Percentiles rank a stretch among this genome's conserved stretches.
Conservation (phyloP, 768 basidiomycete species). For the Vishniacozyma victoriae region DNA sequence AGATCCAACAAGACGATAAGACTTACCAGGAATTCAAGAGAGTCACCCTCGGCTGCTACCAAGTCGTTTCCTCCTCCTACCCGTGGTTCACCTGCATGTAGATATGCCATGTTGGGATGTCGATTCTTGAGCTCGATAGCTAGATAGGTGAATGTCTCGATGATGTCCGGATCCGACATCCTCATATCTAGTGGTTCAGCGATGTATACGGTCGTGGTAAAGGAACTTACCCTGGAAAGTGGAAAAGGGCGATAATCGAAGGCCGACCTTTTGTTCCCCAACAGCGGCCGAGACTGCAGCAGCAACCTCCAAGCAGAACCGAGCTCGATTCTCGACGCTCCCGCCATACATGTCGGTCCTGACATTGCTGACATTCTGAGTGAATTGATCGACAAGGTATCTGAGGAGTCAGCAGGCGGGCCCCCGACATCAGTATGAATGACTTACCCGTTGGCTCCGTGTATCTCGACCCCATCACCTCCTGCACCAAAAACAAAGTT, state of each 20-base stretch:
- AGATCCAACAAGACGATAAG: no score
- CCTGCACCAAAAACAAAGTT: slow-evolving; percentile 61
- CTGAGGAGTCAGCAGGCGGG: neutral
- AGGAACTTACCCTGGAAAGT: slow-evolving; percentile 50
- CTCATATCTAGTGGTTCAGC: no score
- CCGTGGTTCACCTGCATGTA: slow-evolving; percentile 12
- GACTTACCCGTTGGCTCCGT: slow-evolving; percentile 47
- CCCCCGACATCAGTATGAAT: neutral
- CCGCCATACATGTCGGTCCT: slow-evolving; percentile 66
- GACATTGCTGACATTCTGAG: slow-evolving; percentile 56
- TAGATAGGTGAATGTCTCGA: no score
- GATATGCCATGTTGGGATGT: slow-evolving; percentile 15
- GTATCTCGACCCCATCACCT: slow-evolving; percentile 61
- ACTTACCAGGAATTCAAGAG: no score
- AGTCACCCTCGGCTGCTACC: slow-evolving; percentile 1
- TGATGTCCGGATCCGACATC: no score
- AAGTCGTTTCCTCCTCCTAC: slow-evolving; percentile 1
- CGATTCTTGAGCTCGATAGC: no score
- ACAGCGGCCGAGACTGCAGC: slow-evolving; percentile 54
- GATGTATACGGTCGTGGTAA: slow-evolving; percentile 9
- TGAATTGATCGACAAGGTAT: slow-evolving; percentile 56
- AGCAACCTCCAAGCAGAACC: slow-evolving; percentile 57
- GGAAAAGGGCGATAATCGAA: slow-evolving; percentile 60
- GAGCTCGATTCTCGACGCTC: slow-evolving; percentile 56
- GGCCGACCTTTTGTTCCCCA: slow-evolving; percentile 54